Evolutionary conservation across 163 green algal genomes (phyloP).

Genomic region (Volvox carteri): DNA sequence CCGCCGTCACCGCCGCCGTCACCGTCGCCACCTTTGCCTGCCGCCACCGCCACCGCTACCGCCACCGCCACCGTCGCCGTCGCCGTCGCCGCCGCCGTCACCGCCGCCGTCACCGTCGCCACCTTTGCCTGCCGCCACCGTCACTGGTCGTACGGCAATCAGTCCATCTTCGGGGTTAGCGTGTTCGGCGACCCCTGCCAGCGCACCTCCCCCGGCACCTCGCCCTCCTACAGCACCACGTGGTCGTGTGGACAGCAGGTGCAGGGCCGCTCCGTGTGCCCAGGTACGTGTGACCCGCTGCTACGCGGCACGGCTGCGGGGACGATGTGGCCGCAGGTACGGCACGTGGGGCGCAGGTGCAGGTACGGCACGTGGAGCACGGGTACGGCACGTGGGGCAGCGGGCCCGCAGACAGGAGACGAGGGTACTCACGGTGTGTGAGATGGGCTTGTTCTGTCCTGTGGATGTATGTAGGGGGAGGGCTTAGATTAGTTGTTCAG

Average conservation of each 20-base stretch:
- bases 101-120: too few relatives aligned
- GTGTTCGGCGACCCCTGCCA: slow-evolving; percentile 51
- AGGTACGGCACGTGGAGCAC: neutral
- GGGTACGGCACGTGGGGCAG: too few relatives aligned
- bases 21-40: neutral
- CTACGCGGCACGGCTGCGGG: neutral
- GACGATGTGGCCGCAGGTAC: neutral
- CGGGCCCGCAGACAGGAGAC: neutral
- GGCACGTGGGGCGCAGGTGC: too few relatives aligned
- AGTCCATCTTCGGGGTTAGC: neutral
- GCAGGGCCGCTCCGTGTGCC: slow-evolving; percentile 45
- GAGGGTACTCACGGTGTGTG: neutral
- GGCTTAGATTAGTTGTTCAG: too few relatives aligned
- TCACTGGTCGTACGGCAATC: neutral
- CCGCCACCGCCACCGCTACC: neutral
- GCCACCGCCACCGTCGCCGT: neutral
- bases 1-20: neutral
- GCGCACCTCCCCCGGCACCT: neutral
- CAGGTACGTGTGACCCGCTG: slow-evolving; percentile 22
- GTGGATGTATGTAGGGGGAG: too few relatives aligned
- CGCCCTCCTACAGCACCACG: neutral
- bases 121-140: neutral
- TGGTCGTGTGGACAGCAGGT: slow-evolving; percentile 60
- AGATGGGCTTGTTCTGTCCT: too few relatives aligned
- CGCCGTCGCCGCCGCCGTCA: neutral